Evolutionary conservation across 192 early-diverging fungal species (phyloP), one percentile per base, ranked within the genome.

Genomic region (Irineochytrium annulatum): DNA sequence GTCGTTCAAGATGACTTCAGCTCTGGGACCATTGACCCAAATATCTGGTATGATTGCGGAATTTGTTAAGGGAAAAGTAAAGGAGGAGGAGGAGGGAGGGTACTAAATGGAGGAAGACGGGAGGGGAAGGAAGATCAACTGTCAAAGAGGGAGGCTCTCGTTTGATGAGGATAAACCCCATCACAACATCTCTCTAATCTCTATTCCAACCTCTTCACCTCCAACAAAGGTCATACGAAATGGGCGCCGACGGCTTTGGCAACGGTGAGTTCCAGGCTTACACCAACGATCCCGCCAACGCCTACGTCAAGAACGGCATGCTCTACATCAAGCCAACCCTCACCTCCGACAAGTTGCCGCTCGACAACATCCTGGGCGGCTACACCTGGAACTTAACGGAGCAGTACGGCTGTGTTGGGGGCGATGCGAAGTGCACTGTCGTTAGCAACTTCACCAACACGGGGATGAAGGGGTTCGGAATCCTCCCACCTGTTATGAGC

Each of bases 251-350:
- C 6, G 46, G 46, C 11, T 49, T 49, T 24, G 46, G 46, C 8
- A 49, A 49, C 46, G 46, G 67, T 52, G 67, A 69, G 34, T 69
- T 69, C 46, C 49, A 69, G 22, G 26, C n/a, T 37, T 66, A 65
- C 43, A 58, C 43, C 55, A 44, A 62, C 39, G 44, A 63, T 34
- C 37, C 31, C 26, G 30, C 54, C 19, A 87, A 83, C 45, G 76
- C 80, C 14, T 87, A 77, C 56, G 78, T 83, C n/a, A 58, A 69
- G 24, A 64, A 86, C 32, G 84, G 84, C 16, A 41, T 77, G 29
- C 76, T 87, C 19, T 81, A 86, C 57, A 59, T 87, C 45, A 68
- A 77, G 14, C 85, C 85, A 3, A 84, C 83, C 2, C 61, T 80
- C 20, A 86, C 84, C 8, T 54, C 76, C 14, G 68, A 80, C 22